A percentile compares a stretch with the other conserved stretches of the same genome.
Evolutionary conservation across 2,329 filamentous ascomycete genomes (phyloP).

Genomic region (Pochonia chlamydosporia): DNA sequence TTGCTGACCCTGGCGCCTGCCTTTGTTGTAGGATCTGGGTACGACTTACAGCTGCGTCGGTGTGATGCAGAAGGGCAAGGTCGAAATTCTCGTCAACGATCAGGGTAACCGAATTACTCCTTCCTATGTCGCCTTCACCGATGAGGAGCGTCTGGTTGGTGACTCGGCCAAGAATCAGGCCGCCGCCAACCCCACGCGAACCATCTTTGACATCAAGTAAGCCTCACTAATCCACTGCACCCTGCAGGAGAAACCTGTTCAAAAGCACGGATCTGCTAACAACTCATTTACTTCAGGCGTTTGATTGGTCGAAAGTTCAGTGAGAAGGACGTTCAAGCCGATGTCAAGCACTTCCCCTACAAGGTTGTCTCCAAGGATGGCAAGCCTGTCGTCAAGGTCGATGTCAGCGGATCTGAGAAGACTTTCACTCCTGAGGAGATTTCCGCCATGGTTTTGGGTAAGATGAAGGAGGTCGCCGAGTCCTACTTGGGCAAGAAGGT

Average conservation of each 20-base stretch:
- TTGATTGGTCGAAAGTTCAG: constrained; percentile 78
- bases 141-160: constrained; percentile 93
- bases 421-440: constrained; percentile 76
- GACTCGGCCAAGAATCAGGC: constrained; percentile 97
- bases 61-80: constrained; percentile 93
- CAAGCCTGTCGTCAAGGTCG: constrained; percentile 79
- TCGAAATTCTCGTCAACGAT: constrained; percentile 93
- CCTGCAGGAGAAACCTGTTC: background rate
- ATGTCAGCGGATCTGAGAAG: constrained; percentile 60
- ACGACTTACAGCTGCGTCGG: constrained; percentile 87
- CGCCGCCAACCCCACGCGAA: constrained; percentile 69
- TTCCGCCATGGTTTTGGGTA: constrained; percentile 74
- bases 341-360: constrained; percentile 99
- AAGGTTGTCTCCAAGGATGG: constrained; percentile 83
- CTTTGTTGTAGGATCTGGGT: constrained; percentile 60
- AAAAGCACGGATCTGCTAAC: background rate
- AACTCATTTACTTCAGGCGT: constrained; percentile 49
- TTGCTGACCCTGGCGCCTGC: constrained; percentile 1
- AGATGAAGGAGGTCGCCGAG: constrained; percentile 83
- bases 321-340: constrained; percentile 82
- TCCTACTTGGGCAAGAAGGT: constrained; percentile 76
- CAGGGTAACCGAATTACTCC: constrained; percentile 96
- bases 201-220: constrained; percentile 80
- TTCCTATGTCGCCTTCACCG: constrained; percentile 93
- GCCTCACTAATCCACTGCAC: constrained; percentile 23